phyloP scores from a whole-genome alignment of 192 early-diverging fungal species.

The Entrophospora sp. region DNA sequence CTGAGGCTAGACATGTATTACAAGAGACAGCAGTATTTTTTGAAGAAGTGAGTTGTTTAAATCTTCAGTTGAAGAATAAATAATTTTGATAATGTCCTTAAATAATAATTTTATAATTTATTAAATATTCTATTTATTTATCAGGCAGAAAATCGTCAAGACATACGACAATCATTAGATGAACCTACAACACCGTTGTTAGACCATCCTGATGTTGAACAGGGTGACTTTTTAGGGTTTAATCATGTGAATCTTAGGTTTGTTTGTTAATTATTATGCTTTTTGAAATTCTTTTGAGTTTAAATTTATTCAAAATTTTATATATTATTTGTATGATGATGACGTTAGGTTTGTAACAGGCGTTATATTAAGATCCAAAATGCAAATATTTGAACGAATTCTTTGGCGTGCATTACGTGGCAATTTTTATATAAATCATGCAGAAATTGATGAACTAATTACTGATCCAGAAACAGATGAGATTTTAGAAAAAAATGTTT shows the following conservation, averaged over 20 bases:
- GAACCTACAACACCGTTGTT: constrained; percentile 49
- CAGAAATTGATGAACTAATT: constrained; percentile 93
- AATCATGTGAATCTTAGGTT: constrained; percentile 9
- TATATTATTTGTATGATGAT: neutral
- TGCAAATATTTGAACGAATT: constrained; percentile 88
- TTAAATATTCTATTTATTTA: too few species aligned
- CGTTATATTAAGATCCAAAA: constrained; percentile 76
- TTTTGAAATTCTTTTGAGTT: too few species aligned
- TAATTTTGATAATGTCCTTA: neutral
- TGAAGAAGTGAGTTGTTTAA: constrained; percentile 52
- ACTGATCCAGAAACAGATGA: constrained; percentile 84
- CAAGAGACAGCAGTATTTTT: constrained; percentile 81
- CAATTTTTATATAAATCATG: constrained; percentile 92
- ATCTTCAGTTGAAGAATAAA: too few species aligned
- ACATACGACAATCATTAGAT: constrained; percentile 42
- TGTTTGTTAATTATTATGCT: too few species aligned
- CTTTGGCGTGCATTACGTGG: constrained; percentile 96
- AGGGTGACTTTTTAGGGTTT: constrained; percentile 14
- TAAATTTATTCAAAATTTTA: neutral
- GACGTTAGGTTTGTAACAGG: constrained; percentile 83
- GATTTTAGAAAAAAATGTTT: constrained; percentile 90
- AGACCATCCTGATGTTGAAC: constrained; percentile 44
- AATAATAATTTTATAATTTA: neutral
- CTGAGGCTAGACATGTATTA: constrained; percentile 84
- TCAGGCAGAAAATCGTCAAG: constrained; percentile 35